Percentiles rank a stretch among this genome's conserved stretches.
phyloP scores from a whole-genome alignment of 345 rosid genomes.

The Salix suchowensis region DNA sequence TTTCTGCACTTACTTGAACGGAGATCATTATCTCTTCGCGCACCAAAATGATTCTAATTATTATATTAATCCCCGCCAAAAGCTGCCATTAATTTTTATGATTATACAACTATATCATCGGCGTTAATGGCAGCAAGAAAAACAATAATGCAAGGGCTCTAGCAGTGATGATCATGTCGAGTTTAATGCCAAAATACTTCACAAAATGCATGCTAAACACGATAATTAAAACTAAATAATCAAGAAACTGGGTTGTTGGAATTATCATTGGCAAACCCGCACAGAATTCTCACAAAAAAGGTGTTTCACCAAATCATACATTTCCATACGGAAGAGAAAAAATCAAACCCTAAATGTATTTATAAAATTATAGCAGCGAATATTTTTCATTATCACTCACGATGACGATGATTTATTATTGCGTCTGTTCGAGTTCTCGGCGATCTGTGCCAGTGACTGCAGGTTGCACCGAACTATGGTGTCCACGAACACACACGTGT shows the following conservation, averaged over 20 bases:
- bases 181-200: neutral
- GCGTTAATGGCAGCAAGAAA: neutral
- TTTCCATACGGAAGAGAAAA: neutral
- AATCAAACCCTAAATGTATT: neutral
- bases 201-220: neutral
- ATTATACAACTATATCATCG: neutral
- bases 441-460: conserved; percentile 37
- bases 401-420: neutral
- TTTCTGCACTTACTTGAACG: too few relatives aligned
- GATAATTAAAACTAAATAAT: neutral
- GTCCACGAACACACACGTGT: conserved; percentile 45
- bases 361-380: neutral
- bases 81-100: neutral
- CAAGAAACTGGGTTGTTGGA: neutral
- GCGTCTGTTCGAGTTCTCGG: conserved; percentile 21
- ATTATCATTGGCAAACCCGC: conserved; percentile 11
- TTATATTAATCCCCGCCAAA: neutral
- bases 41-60: neutral
- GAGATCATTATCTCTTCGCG: neutral
- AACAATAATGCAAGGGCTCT: neutral
- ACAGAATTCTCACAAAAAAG: conserved; percentile 30
- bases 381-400: neutral
- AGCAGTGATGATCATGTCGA: neutral
- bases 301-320: conserved; percentile 16
- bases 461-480: conserved; percentile 47